phyloP scores from a whole-genome alignment of 2,329 filamentous ascomycete species.

The Penicillium crustosum region DNA sequence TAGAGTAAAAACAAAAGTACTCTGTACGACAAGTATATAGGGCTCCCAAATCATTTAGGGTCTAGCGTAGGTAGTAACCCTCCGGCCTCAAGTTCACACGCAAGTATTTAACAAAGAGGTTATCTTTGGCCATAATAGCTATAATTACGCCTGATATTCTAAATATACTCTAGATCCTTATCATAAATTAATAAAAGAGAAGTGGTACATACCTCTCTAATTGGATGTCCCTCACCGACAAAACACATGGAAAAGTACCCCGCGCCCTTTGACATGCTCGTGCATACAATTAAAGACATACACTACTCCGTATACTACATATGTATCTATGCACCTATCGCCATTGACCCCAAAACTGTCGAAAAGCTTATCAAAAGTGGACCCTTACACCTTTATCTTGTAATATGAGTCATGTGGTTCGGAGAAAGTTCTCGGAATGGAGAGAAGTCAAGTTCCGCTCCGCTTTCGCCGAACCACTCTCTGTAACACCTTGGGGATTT shows the following conservation, averaged over 20 bases:
- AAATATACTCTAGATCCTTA: too few relatives aligned
- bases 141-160: too few relatives aligned
- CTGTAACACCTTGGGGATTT: neutral
- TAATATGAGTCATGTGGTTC: conserved; percentile 7
- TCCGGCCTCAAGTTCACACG: too few relatives aligned
- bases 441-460: conserved; percentile 2
- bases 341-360: neutral
- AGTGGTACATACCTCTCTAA: too few relatives aligned
- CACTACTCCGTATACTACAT: neutral
- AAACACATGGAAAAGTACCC: neutral
- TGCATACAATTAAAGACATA: neutral
- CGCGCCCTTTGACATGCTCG: neutral
- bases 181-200: too few relatives aligned
- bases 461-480: conserved; percentile 10
- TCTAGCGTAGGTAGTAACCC: too few relatives aligned
- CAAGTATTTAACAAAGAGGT: too few relatives aligned
- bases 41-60: too few relatives aligned
- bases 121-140: too few relatives aligned
- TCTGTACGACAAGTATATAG: too few relatives aligned
- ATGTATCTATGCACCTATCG: neutral
- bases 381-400: neutral
- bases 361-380: neutral
- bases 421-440: conserved; percentile 1
- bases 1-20: too few relatives aligned
- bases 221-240: too few relatives aligned